Conservation (phyloP, 257 asterid species). For the Knoxia roxburghii region DNA sequence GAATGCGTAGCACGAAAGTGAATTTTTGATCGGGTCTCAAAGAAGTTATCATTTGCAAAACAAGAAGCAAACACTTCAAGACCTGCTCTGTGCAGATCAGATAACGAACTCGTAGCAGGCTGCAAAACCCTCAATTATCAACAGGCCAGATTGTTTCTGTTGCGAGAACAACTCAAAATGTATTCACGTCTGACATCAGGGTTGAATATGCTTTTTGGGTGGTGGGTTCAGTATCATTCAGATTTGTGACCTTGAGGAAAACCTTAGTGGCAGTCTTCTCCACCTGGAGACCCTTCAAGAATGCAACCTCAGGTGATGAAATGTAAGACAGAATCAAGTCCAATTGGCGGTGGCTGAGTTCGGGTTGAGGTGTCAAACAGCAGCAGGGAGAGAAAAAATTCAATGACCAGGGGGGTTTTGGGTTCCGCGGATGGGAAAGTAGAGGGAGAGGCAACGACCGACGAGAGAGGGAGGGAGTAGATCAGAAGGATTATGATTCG, state of each 20-base stretch:
- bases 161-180: slow-evolving; percentile 75
- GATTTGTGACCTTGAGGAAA: slow-evolving; percentile 40
- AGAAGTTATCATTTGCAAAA: slow-evolving; percentile 63
- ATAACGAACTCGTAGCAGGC: slow-evolving; percentile 60
- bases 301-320: slow-evolving; percentile 90
- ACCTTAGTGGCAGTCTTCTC: slow-evolving; percentile 43
- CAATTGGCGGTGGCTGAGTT: too few relatives aligned
- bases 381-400: too few relatives aligned
- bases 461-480: too few relatives aligned
- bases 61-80: slow-evolving; percentile 62
- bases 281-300: slow-evolving; percentile 58
- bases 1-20: too few relatives aligned
- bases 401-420: too few relatives aligned
- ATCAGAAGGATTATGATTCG: too few relatives aligned
- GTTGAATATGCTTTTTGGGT: slow-evolving; percentile 50
- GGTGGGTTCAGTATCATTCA: slow-evolving; percentile 50
- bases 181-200: slow-evolving; percentile 35
- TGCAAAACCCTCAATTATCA: slow-evolving; percentile 34
- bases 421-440: too few relatives aligned
- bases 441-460: too few relatives aligned
- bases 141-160: slow-evolving; percentile 78
- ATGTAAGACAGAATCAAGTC: slow-evolving; percentile 51
- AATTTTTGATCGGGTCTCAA: too few relatives aligned
- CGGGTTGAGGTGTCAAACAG: too few relatives aligned
- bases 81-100: slow-evolving; percentile 75